These are phyloP conservation scores for Nakazawaea ishiwadae DNA, from an alignment of 805 yeast species.

Conservation along the genomic window DNA sequence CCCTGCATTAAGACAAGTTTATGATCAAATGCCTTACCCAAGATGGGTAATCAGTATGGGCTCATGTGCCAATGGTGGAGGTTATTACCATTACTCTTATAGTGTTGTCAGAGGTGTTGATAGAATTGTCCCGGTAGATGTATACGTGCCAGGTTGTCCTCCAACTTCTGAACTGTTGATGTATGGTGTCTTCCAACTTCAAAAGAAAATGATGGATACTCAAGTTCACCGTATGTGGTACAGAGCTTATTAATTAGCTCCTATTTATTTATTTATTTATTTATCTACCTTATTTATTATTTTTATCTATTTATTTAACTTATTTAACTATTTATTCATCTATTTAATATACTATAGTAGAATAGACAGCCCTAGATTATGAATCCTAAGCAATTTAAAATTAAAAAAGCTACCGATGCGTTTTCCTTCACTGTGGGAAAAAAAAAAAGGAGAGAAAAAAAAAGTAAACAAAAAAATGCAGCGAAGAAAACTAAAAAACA, in stretches of 20 bases:
- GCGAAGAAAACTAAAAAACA: neutral
- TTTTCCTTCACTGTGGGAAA: too few species aligned
- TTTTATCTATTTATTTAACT: neutral
- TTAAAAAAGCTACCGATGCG: too few species aligned
- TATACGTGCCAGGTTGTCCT: slow-evolving; percentile 91
- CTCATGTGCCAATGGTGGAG: slow-evolving; percentile 92
- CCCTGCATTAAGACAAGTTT: slow-evolving; percentile 87
- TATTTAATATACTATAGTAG: neutral
- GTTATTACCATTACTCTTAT: slow-evolving; percentile 86
- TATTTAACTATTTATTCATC: slow-evolving; percentile 4
- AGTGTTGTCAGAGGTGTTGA: slow-evolving; percentile 89
- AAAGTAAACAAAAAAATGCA: slow-evolving; percentile 4
- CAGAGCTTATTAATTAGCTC: slow-evolving; percentile 46
- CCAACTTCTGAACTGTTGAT: slow-evolving; percentile 87
- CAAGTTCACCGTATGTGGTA: slow-evolving; percentile 85
- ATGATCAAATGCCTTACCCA: slow-evolving; percentile 93
- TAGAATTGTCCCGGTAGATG: slow-evolving; percentile 82
- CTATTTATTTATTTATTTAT: slow-evolving; percentile 8
- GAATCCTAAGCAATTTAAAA: too few species aligned
- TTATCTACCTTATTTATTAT: neutral
- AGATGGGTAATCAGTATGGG: slow-evolving; percentile 96
- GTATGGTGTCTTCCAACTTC: slow-evolving; percentile 87
- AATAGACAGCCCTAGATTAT: neutral
- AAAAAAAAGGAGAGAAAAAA: neutral
- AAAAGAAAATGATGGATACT: slow-evolving; percentile 83